Conservation (phyloP, 2,329 filamentous ascomycete species). For the Raffaelea deltoideospora region DNA sequence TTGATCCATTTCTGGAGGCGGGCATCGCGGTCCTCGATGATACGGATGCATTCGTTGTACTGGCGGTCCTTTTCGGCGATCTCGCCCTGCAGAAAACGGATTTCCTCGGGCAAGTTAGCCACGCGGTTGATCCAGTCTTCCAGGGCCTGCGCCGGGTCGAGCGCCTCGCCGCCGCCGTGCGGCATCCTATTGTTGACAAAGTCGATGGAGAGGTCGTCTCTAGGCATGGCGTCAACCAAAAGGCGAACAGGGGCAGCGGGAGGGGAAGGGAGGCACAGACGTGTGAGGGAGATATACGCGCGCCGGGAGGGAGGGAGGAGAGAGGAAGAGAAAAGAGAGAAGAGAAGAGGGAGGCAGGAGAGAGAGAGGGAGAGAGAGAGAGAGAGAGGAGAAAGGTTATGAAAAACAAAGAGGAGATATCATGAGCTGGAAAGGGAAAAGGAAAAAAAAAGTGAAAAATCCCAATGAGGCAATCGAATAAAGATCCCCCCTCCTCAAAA, state of each 20-base stretch:
- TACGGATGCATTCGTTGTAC: slow-evolving; percentile 51
- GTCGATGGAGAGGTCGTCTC: slow-evolving; percentile 58
- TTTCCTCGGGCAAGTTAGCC: slow-evolving; percentile 67
- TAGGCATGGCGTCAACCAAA: slow-evolving; percentile 37
- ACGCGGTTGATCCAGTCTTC: slow-evolving; percentile 65
- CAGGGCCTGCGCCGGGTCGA: slow-evolving; percentile 54
- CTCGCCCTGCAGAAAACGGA: slow-evolving; percentile 71
- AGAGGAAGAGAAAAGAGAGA: background rate
- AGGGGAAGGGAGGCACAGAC: background rate
- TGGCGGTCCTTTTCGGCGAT: slow-evolving; percentile 65
- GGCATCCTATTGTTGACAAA: slow-evolving; percentile 54
- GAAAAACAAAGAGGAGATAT: background rate
- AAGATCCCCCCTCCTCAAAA: no score
- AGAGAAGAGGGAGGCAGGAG: background rate
- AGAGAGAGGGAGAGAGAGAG: background rate
- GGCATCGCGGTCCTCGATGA: slow-evolving; percentile 56
- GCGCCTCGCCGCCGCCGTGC: slow-evolving; percentile 37
- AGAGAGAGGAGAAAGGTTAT: background rate
- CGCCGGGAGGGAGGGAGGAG: background rate
- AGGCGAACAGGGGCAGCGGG: background rate
- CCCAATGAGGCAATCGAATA: no score
- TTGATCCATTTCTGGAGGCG: slow-evolving; percentile 74
- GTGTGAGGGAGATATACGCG: background rate
- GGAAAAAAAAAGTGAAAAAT: slow-evolving; percentile 1
- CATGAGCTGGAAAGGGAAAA: slow-evolving; percentile 1